Percentiles rank a stretch among this genome's conserved stretches.
phyloP scores from a whole-genome alignment of 164 flowering plant genomes.

The Umbellularia californica region DNA sequence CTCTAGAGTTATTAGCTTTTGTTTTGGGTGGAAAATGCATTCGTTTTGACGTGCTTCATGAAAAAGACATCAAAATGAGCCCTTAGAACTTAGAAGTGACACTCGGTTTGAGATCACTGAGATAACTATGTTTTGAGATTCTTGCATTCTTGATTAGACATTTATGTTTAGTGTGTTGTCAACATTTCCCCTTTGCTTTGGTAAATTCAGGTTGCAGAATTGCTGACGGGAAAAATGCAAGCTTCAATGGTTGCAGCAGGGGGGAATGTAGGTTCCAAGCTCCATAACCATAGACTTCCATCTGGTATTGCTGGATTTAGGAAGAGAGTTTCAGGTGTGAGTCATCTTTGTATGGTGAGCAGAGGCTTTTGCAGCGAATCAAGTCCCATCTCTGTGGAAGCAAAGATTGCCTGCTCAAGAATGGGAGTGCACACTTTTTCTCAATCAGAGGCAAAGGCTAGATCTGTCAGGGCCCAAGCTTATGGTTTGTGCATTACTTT shows the following conservation, averaged over 20 bases:
- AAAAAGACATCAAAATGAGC: background rate
- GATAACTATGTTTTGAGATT: background rate
- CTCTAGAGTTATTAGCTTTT: no score
- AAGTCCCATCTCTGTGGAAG: slow-evolving; percentile 41
- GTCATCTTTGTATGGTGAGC: slow-evolving; percentile 18
- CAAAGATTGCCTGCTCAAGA: slow-evolving; percentile 32
- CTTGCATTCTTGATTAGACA: background rate
- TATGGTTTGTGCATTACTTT: slow-evolving; percentile 38
- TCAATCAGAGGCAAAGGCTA: slow-evolving; percentile 43
- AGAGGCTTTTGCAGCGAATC: slow-evolving; percentile 19
- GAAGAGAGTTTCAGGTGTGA: slow-evolving; percentile 17
- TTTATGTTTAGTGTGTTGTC: background rate
- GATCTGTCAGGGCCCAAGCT: slow-evolving; percentile 59
- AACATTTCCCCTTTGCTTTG: background rate
- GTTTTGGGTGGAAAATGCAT: background rate
- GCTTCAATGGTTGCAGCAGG: slow-evolving; percentile 33
- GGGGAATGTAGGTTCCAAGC: slow-evolving; percentile 33
- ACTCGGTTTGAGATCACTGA: background rate
- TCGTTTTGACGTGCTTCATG: background rate
- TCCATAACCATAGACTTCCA: slow-evolving; percentile 23
- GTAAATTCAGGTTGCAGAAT: background rate
- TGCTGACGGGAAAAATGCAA: slow-evolving; percentile 47
- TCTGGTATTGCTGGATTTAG: slow-evolving; percentile 18
- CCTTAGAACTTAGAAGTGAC: background rate
- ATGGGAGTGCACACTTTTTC: slow-evolving; percentile 24